Percentiles rank a stretch among this genome's conserved stretches.
Conservation (phyloP, 1,139 yeast genomes). For the Blastobotrys malaysiensis region DNA sequence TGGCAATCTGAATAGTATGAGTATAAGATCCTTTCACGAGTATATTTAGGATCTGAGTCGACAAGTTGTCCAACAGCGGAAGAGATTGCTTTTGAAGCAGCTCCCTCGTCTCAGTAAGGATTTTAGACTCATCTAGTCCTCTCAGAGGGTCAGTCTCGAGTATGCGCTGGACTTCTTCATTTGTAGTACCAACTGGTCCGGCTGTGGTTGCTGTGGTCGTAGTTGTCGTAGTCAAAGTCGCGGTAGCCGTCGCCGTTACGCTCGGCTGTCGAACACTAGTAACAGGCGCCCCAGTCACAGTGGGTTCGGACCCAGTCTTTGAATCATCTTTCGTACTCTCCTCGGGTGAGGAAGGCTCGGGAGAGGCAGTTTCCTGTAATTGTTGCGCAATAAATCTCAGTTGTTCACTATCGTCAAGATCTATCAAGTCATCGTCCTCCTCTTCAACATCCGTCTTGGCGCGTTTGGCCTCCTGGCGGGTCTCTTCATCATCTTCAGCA, state of each 20-base stretch:
- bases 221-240: neutral
- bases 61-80: slow-evolving; percentile 68
- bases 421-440: slow-evolving; percentile 2
- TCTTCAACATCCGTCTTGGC: slow-evolving; percentile 1
- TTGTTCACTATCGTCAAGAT: neutral
- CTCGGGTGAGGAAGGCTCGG: neutral
- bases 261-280: neutral
- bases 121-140: neutral
- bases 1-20: slow-evolving; percentile 57
- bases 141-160: neutral
- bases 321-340: neutral
- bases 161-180: neutral
- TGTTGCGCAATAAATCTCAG: neutral
- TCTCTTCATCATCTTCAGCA: slow-evolving; percentile 1
- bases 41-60: slow-evolving; percentile 65
- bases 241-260: neutral
- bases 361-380: neutral
- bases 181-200: slow-evolving; percentile 1
- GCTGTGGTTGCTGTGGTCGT: slow-evolving; percentile 7
- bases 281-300: neutral
- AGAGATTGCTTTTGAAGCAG: slow-evolving; percentile 60
- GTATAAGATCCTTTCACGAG: slow-evolving; percentile 69
- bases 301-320: neutral
- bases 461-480: neutral
- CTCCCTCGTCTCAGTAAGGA: slow-evolving; percentile 10